These are phyloP conservation scores for Cryptococcus sp. DNA, from an alignment of 1,284 basidiomycete species.

Conservation along the genomic window DNA sequence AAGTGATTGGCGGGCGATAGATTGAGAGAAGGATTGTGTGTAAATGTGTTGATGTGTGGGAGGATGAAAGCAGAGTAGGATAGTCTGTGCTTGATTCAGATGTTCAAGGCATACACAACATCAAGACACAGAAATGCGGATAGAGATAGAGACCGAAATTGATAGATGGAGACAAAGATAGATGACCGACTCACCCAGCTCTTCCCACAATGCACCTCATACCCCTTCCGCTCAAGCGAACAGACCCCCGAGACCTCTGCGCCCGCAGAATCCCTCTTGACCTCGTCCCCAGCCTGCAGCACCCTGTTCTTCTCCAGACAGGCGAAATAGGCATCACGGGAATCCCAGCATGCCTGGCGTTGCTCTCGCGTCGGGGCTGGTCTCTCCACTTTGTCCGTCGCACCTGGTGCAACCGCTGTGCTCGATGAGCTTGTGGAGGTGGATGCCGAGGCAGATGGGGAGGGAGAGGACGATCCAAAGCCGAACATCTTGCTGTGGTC, in stretches of 20 bases:
- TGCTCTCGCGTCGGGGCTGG: slow-evolving; percentile 51
- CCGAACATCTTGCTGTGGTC: slow-evolving; percentile 15
- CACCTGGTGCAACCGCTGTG: background rate
- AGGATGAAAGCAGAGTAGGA: background rate
- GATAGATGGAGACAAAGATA: background rate
- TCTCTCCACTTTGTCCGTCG: slow-evolving; percentile 5
- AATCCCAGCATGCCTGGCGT: slow-evolving; percentile 52
- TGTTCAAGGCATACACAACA: background rate
- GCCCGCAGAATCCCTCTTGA: slow-evolving; percentile 33
- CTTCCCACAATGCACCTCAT: slow-evolving; percentile 50
- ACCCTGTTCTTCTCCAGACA: slow-evolving; percentile 51
- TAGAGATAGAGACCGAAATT: background rate
- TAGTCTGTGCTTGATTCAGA: too few relatives aligned
- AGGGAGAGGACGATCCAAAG: slow-evolving; percentile 20
- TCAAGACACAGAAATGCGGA: background rate
- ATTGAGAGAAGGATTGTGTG: background rate
- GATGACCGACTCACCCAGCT: slow-evolving; percentile 53
- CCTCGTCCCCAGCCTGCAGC: slow-evolving; percentile 34
- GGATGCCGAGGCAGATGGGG: slow-evolving; percentile 15
- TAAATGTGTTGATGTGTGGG: background rate
- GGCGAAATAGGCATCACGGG: slow-evolving; percentile 53
- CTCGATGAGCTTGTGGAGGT: background rate
- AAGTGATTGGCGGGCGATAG: background rate
- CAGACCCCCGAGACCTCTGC: slow-evolving; percentile 40
- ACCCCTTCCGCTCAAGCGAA: slow-evolving; percentile 39